phyloP scores from a whole-genome alignment of 1,139 yeast genomes.

The Debaryomyces udenii region DNA sequence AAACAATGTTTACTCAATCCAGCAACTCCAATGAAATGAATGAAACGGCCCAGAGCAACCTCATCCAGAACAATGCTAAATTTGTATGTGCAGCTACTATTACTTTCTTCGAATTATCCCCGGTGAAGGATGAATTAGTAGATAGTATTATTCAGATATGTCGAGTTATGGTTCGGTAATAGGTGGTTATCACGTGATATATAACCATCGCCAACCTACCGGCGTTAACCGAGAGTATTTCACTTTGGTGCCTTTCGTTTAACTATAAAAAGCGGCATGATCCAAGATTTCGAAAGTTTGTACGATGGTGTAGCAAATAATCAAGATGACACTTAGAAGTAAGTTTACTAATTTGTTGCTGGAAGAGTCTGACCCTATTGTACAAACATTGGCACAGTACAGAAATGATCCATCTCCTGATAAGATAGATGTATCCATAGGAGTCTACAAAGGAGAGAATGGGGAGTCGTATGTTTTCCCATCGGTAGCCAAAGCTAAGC shows the following conservation, averaged over 20 bases:
- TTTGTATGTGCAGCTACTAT: slow-evolving; percentile 36
- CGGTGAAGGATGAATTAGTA: not conserved
- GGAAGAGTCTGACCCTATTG: slow-evolving; percentile 42
- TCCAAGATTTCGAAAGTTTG: not conserved
- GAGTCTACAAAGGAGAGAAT: slow-evolving; percentile 44
- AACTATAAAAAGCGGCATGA: not conserved
- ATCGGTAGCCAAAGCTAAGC: slow-evolving; percentile 39
- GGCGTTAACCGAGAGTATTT: too few species aligned
- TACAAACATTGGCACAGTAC: slow-evolving; percentile 32
- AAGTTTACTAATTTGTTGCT: slow-evolving; percentile 29
- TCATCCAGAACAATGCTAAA: slow-evolving; percentile 35
- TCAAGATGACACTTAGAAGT: slow-evolving; percentile 32
- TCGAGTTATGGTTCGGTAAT: slow-evolving; percentile 2
- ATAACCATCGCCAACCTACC: too few species aligned
- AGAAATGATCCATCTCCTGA: slow-evolving; percentile 30
- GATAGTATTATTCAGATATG: slow-evolving; percentile 1
- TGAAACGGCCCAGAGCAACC: slow-evolving; percentile 16
- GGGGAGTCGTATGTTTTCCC: slow-evolving; percentile 45
- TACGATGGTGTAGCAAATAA: too few species aligned
- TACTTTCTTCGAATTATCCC: slow-evolving; percentile 4
- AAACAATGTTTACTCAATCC: not conserved
- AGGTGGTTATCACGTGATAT: not conserved
- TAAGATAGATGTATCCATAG: slow-evolving; percentile 47
- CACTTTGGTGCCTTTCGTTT: too few species aligned
- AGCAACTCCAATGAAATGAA: too few species aligned